Conservation (phyloP, 2,329 filamentous ascomycete species). For the Leptodontidium sp. region DNA sequence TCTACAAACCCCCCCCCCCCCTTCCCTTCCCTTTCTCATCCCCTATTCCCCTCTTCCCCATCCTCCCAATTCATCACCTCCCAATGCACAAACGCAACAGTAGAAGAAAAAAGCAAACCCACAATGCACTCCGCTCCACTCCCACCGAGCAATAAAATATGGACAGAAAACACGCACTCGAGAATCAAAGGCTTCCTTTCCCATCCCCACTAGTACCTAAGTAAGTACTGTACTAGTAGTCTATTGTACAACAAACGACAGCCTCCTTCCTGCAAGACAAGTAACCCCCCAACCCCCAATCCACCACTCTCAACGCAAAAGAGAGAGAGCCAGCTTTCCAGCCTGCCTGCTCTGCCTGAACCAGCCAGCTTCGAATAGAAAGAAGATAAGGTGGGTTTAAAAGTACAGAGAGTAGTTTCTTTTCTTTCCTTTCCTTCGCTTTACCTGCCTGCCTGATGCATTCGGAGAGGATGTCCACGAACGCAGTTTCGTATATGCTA, state of each 20-base stretch:
- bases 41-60: not conserved
- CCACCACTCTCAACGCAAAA: not conserved
- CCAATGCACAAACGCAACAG: too few species aligned
- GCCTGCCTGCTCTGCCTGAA: conserved; percentile 18
- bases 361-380: conserved; percentile 29
- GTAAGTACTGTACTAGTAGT: too few species aligned
- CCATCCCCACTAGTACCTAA: conserved; percentile 21
- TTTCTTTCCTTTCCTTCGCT: not conserved
- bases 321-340: conserved; percentile 10
- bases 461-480: conserved; percentile 16
- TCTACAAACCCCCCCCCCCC: conserved; percentile 1
- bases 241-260: conserved; percentile 36
- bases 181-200: conserved; percentile 20
- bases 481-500: conserved; percentile 31
- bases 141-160: conserved; percentile 23
- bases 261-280: too few species aligned
- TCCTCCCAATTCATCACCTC: too few species aligned
- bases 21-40: conserved; percentile 9
- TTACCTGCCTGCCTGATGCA: not conserved
- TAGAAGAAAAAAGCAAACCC: too few species aligned
- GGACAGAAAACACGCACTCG: conserved; percentile 16
- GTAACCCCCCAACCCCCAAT: too few species aligned
- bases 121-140: too few species aligned
- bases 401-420: not conserved
- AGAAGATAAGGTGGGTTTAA: not conserved